Percentiles rank a stretch among this genome's conserved stretches.
phyloP scores from a whole-genome alignment of 805 yeast species.

The Pichia manshurica region DNA sequence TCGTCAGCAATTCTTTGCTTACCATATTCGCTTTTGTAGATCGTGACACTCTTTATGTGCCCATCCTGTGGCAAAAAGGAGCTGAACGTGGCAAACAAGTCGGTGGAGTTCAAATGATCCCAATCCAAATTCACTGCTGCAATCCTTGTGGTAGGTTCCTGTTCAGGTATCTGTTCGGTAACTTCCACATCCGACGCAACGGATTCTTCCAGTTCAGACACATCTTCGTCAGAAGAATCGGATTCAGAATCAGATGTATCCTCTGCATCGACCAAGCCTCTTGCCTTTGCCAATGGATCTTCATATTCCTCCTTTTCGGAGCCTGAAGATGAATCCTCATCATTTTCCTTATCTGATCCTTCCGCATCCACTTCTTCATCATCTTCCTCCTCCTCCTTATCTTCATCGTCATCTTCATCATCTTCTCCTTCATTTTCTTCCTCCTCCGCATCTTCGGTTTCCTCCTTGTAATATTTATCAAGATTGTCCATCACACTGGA shows the following conservation, averaged over 20 bases:
- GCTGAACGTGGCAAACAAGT: constrained; percentile 80
- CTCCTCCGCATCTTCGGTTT: constrained; percentile 23
- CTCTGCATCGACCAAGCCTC: constrained; percentile 41
- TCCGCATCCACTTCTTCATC: too few species aligned
- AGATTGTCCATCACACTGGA: constrained; percentile 39
- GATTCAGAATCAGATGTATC: constrained; percentile 37
- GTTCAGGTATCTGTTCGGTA: constrained; percentile 63
- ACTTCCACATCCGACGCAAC: constrained; percentile 32
- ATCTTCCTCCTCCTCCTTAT: constrained; percentile 25
- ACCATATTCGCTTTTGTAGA: constrained; percentile 89
- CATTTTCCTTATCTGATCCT: too few species aligned
- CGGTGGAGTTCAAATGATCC: constrained; percentile 89
- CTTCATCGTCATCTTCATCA: constrained; percentile 25
- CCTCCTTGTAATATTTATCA: constrained; percentile 57
- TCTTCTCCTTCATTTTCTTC: constrained; percentile 8
- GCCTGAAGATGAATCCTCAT: too few species aligned
- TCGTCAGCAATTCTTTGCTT: constrained; percentile 87
- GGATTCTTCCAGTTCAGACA: constrained; percentile 35
- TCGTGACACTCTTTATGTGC: constrained; percentile 55
- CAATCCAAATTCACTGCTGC: constrained; percentile 97
- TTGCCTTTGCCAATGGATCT: constrained; percentile 39
- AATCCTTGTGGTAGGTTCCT: constrained; percentile 74
- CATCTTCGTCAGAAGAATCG: constrained; percentile 38
- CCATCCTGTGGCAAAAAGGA: constrained; percentile 81
- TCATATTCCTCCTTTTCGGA: not conserved